phyloP scores from a whole-genome alignment of 495 filamentous ascomycete species.

The Parathielavia hyrcaniae region DNA sequence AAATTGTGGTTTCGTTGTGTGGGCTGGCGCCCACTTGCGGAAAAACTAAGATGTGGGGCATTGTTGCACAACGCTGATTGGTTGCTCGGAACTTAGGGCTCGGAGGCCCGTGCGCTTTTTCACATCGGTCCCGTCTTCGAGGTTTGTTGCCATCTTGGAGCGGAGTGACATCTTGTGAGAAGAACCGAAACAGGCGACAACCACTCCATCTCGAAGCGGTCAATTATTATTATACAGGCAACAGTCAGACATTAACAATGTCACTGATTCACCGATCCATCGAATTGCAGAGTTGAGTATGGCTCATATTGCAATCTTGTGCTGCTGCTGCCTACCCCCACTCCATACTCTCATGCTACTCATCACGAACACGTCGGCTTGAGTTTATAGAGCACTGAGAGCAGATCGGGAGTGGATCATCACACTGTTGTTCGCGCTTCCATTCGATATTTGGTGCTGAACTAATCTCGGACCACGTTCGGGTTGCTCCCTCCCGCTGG shows the following conservation, averaged over 20 bases:
- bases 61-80: conserved; percentile 16
- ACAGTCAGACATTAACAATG: background rate
- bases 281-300: background rate
- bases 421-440: background rate
- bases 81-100: conserved; percentile 33
- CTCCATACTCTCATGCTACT: background rate
- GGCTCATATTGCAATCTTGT: background rate
- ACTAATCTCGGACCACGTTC: background rate
- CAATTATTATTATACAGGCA: background rate
- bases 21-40: conserved; percentile 29
- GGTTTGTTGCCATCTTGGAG: background rate
- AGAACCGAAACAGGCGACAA: background rate
- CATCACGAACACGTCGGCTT: background rate
- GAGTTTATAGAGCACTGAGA: background rate
- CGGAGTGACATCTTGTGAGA: background rate
- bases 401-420: background rate
- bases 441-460: background rate
- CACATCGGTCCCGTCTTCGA: too few relatives aligned
- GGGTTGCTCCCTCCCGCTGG: background rate
- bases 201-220: background rate
- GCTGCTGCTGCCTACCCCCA: background rate
- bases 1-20: conserved; percentile 37
- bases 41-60: conserved; percentile 34
- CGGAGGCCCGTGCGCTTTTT: conserved; percentile 16
- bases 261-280: background rate